Conservation (phyloP, 1,139 yeast species). For the Meyerozyma smithsonii region DNA sequence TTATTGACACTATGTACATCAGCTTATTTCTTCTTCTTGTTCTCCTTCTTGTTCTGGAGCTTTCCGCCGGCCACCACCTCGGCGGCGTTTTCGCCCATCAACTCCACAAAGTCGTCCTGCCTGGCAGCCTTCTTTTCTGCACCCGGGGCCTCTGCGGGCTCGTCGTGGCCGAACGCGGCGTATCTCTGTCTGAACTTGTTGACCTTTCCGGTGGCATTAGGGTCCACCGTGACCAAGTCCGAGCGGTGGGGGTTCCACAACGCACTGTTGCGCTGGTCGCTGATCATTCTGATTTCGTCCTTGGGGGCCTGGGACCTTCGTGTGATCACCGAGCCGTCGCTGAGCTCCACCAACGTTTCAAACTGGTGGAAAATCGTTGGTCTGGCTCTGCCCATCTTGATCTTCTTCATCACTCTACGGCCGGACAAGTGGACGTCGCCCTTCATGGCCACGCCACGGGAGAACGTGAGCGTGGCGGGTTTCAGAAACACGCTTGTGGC, state of each 20-base stretch:
- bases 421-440: conserved; percentile 41
- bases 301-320: conserved; percentile 88
- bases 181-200: conserved; percentile 80
- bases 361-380: conserved; percentile 91
- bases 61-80: conserved; percentile 64
- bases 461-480: background rate
- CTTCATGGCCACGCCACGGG: conserved; percentile 5
- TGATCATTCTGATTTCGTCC: conserved; percentile 77
- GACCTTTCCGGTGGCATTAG: conserved; percentile 79
- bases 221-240: conserved; percentile 69
- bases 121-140: conserved; percentile 14
- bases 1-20: conserved; percentile 5
- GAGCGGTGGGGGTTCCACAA: conserved; percentile 86
- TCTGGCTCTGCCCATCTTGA: conserved; percentile 73
- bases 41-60: conserved; percentile 48
- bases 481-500: background rate
- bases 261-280: conserved; percentile 81
- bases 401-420: conserved; percentile 52
- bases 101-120: conserved; percentile 50
- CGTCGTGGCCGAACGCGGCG: conserved; percentile 41
- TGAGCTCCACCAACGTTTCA: conserved; percentile 78
- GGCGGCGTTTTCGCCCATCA: conserved; percentile 59
- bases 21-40: conserved; percentile 19
- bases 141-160: conserved; percentile 7
- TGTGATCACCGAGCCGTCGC: conserved; percentile 85